A percentile compares a stretch with the other conserved stretches of the same genome.
Evolutionary conservation across 768 basidiomycete genomes (phyloP).

Genomic region (Tylopilus plumbeoviolaceoides): DNA sequence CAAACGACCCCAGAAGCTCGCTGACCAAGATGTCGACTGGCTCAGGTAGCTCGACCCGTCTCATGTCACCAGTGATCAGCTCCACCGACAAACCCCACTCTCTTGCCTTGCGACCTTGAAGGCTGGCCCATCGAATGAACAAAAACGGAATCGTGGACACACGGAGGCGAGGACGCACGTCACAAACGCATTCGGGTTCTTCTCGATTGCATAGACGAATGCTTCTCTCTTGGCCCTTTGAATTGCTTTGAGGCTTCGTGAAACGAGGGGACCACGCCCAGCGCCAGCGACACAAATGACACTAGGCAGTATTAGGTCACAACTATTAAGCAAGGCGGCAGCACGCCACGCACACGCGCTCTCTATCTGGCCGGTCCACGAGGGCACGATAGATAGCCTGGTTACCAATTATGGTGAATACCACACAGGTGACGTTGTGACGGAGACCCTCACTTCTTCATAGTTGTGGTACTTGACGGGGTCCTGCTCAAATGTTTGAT

Average conservation of each 20-base stretch:
- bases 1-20: conserved; percentile 95
- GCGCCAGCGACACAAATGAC: conserved; percentile 91
- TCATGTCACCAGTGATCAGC: conserved; percentile 94
- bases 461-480: conserved; percentile 95
- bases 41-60: conserved; percentile 76
- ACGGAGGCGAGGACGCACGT: conserved; percentile 59
- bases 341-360: conserved; percentile 54
- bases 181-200: conserved; percentile 93
- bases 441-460: conserved; percentile 62
- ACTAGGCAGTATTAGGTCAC: conserved; percentile 38
- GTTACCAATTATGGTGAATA: conserved; percentile 9
- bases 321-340: conserved; percentile 6
- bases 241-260: conserved; percentile 76
- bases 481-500: conserved; percentile 97
- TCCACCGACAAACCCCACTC: conserved; percentile 84
- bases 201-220: conserved; percentile 85
- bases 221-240: conserved; percentile 60
- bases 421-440: conserved; percentile 8
- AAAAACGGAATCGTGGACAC: conserved; percentile 8
- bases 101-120: conserved; percentile 74
- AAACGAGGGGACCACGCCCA: conserved; percentile 89
- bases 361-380: conserved; percentile 57
- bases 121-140: conserved; percentile 39
- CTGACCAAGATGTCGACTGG: conserved; percentile 90
- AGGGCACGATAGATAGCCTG: conserved; percentile 82